Percentiles rank a stretch among this genome's conserved stretches.
Conservation (phyloP, 202 grass and related monocot genomes). For the Hordeum pubiflorum region DNA sequence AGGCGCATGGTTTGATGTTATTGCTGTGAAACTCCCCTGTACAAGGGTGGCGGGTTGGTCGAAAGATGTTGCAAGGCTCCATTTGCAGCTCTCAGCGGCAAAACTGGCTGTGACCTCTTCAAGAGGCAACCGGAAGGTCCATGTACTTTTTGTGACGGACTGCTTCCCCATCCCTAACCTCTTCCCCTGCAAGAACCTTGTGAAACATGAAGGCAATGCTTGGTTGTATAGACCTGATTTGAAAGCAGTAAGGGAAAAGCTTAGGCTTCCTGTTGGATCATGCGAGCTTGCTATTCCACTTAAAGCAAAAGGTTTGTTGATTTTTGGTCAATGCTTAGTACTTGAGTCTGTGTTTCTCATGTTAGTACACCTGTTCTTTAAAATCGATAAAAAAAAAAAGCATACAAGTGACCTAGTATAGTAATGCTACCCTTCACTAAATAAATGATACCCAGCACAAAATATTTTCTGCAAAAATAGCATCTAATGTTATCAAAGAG, state of each 20-base stretch:
- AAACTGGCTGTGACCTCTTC: slow-evolving; percentile 43
- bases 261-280: slow-evolving; percentile 62
- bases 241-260: slow-evolving; percentile 59
- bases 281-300: slow-evolving; percentile 78
- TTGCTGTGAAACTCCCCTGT: slow-evolving; percentile 79
- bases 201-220: slow-evolving; percentile 57
- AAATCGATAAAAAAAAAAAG: background rate
- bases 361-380: background rate
- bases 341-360: background rate
- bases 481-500: background rate
- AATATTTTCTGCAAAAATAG: background rate
- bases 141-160: slow-evolving; percentile 50
- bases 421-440: background rate
- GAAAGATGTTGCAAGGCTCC: slow-evolving; percentile 62
- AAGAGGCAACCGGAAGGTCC: slow-evolving; percentile 32
- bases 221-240: slow-evolving; percentile 62
- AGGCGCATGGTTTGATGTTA: slow-evolving; percentile 40
- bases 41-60: slow-evolving; percentile 43
- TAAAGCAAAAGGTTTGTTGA: slow-evolving; percentile 52
- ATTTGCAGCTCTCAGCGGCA: slow-evolving; percentile 70
- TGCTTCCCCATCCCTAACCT: slow-evolving; percentile 75
- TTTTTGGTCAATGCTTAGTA: background rate
- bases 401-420: background rate
- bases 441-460: background rate
- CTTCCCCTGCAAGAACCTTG: slow-evolving; percentile 89